Percentiles rank a stretch among this genome's conserved stretches.
phyloP scores from a whole-genome alignment of 2,329 filamentous ascomycete species.

The Whalleya microplaca region DNA sequence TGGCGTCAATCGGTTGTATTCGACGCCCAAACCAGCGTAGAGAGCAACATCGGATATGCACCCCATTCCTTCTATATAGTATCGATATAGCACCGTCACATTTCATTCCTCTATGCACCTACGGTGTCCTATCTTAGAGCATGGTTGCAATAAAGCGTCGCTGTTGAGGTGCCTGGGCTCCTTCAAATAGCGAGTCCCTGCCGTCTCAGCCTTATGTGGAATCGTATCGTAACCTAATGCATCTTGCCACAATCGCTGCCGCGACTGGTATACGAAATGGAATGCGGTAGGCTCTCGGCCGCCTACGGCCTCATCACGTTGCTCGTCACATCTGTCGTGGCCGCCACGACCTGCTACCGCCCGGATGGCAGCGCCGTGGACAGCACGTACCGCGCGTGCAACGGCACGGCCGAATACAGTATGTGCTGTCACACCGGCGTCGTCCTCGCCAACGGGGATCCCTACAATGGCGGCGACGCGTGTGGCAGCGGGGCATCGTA shows the following conservation, averaged over 20 bases:
- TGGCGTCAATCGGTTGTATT: not conserved
- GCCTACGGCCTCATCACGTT: not conserved
- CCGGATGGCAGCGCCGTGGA: constrained; percentile 1
- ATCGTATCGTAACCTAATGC: not conserved
- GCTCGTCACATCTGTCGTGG: not conserved
- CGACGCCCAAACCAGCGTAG: not conserved
- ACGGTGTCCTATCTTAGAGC: no score
- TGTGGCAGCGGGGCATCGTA: not conserved
- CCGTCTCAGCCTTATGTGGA: not conserved
- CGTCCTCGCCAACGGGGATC: not conserved
- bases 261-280: not conserved
- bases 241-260: not conserved
- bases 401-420: constrained; percentile 8
- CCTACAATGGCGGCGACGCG: not conserved
- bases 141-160: no score
- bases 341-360: constrained; percentile 4
- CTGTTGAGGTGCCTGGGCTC: not conserved
- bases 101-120: no score
- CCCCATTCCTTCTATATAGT: not conserved
- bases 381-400: constrained; percentile 2
- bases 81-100: no score
- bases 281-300: not conserved
- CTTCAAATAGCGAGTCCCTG: not conserved
- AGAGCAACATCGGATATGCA: not conserved
- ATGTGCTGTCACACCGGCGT: constrained; percentile 3